Percentiles rank a stretch among this genome's conserved stretches.
Evolutionary conservation across 73 alveolate species (phyloP).

Genomic region (Strombidium stylifer): DNA sequence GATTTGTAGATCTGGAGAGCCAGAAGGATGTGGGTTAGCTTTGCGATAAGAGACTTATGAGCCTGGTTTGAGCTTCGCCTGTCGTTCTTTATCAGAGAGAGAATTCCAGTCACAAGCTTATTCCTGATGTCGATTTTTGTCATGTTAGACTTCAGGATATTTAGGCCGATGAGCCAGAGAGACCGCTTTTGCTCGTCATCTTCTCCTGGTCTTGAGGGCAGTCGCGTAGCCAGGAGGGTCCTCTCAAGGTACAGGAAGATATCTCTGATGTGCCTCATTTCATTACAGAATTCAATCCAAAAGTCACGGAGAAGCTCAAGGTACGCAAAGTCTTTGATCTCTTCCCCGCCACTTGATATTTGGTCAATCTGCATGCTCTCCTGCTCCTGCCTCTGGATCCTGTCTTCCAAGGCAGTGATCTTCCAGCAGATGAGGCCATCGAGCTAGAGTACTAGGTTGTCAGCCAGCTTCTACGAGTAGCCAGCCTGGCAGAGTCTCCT

Average conservation of each 20-base stretch:
- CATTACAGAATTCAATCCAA: conserved; percentile 26
- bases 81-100: conserved; percentile 24
- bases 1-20: conserved; percentile 35
- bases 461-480: no score
- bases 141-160: background rate
- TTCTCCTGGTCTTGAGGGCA: no score
- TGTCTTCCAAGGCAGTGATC: background rate
- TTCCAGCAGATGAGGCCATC: background rate
- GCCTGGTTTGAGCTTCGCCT: conserved; percentile 16
- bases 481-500: no score
- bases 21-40: conserved; percentile 22
- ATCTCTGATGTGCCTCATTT: conserved; percentile 19
- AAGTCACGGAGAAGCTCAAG: conserved; percentile 3
- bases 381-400: background rate
- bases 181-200: background rate
- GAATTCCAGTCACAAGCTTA: conserved; percentile 3
- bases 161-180: conserved; percentile 14
- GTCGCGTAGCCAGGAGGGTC: conserved; percentile 2
- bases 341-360: no score
- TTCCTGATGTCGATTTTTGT: conserved; percentile 5
- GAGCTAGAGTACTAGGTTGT: background rate
- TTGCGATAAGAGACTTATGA: conserved; percentile 8
- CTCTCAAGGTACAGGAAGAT: conserved; percentile 43
- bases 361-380: no score
- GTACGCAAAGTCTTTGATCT: background rate